These are phyloP conservation scores for Rubus idaeus DNA, from an alignment of 306 rosid genomes.

Conservation along the genomic window DNA sequence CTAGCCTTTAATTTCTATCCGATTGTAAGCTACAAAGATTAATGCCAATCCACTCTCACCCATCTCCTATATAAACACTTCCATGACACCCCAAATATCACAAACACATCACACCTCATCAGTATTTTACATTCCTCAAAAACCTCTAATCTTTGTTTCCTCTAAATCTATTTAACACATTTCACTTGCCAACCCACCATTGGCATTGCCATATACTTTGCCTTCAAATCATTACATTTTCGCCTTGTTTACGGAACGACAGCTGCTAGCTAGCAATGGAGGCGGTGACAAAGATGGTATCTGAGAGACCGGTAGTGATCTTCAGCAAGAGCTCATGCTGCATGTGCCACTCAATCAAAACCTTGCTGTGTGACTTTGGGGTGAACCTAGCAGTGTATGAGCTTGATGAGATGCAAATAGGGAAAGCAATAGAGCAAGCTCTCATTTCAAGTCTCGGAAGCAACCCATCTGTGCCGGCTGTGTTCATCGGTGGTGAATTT, in stretches of 20 bases:
- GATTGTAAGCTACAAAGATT: not conserved
- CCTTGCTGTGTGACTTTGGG: slow-evolving; percentile 78
- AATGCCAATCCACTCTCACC: slow-evolving; percentile 27
- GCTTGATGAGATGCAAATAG: slow-evolving; percentile 77
- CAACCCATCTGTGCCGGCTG: slow-evolving; percentile 74
- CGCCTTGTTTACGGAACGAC: not conserved
- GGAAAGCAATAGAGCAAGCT: slow-evolving; percentile 82
- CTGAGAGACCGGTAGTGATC: slow-evolving; percentile 90
- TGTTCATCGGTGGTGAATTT: slow-evolving; percentile 79
- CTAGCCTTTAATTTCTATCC: not conserved
- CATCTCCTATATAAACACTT: slow-evolving; percentile 53
- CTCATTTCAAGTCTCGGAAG: slow-evolving; percentile 56
- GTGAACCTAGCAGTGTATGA: slow-evolving; percentile 82
- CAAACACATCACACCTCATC: slow-evolving; percentile 33
- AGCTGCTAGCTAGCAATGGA: slow-evolving; percentile 45
- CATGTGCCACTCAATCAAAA: slow-evolving; percentile 85
- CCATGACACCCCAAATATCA: slow-evolving; percentile 16
- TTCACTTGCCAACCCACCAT: not conserved
- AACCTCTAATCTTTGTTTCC: not conserved
- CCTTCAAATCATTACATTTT: not conserved
- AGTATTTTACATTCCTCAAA: not conserved
- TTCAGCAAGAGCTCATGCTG: slow-evolving; percentile 91
- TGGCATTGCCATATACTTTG: not conserved
- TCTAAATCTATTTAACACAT: not conserved
- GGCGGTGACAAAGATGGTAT: slow-evolving; percentile 61